Base-by-base conservation (phyloP, 2,329 filamentous ascomycete species). In the Hypoxylon sp. region DNA sequence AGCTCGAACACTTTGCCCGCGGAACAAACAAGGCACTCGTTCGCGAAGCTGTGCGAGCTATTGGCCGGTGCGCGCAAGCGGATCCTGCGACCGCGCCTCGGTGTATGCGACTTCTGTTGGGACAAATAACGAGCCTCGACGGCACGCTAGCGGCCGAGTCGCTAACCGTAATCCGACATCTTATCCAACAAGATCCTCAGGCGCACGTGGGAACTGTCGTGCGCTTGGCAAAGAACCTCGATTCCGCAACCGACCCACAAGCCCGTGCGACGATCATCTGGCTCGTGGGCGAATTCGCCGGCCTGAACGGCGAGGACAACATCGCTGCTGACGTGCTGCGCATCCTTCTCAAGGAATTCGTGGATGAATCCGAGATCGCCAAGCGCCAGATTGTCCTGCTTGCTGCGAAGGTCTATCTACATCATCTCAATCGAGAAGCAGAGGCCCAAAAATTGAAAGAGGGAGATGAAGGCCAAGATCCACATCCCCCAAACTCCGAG, bases 221-320 rank as follows among this genome's bases (percentile, higher is more conserved):
- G 35, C 88, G 94, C 51, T 83, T 99, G 53, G 96, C 96, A 5
- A 96, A 94, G 80, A 94, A 97, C 69, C 87, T 99, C 1, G 96
- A 98, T 76, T 92, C 91, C 3, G 93, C 94, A 1, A 93, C 92
- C 0, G 94, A 96, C 68, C 90, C 96, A 1, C 91, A 94, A 67
- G 96, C 96, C 3, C 88, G 96, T 72, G 96, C 96, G 2, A 97
- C 93, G 54, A 98, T 99, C 70, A 92, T 99, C 74, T 99, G 96
- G 96, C 88, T 99, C 0, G 94, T 98, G 0, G 96, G 96, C 50
- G 96, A 99, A 80, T 98, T 97, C 74, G 90, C 95, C 0, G 93
- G 94, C 0, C 80, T 92, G 2, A 89, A 94, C 62, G 88, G 91
- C 9, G 91, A 94, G 66, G 91, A 96, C 77, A 97, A 97, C 75